Conservation (phyloP, 2,329 filamentous ascomycete genomes). For the Hypoxylon sp. region DNA sequence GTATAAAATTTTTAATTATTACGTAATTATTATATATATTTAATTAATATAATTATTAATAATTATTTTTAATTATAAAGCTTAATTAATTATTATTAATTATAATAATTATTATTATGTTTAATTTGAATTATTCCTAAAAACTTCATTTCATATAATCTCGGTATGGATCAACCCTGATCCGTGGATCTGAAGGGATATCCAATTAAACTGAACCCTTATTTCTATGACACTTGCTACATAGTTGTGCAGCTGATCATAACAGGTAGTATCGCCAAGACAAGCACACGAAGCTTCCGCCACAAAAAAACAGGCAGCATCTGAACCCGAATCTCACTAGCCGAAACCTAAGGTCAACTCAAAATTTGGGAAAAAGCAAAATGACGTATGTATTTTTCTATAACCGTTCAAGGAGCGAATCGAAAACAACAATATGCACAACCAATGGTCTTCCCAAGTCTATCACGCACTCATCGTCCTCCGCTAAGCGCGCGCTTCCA, state of each 20-base stretch:
- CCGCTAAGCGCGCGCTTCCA: neutral
- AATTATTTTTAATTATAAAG: too few species aligned
- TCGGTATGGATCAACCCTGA: too few species aligned
- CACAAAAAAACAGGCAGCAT: conserved; percentile 21
- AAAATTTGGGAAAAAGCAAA: neutral
- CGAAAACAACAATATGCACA: conserved; percentile 17
- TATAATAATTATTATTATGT: too few species aligned
- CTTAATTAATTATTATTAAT: too few species aligned
- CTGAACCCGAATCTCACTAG: neutral
- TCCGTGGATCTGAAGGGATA: too few species aligned
- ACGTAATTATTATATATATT: too few species aligned
- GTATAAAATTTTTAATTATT: too few species aligned
- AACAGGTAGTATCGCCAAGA: conserved; percentile 14
- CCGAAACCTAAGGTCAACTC: neutral
- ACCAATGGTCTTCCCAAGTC: conserved; percentile 5
- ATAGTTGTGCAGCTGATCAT: neutral
- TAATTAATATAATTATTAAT: too few species aligned
- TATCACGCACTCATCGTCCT: conserved; percentile 5
- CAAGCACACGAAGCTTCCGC: conserved; percentile 28
- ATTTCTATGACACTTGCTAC: too few species aligned
- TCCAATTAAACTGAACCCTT: too few species aligned
- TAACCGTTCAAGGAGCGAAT: conserved; percentile 14
- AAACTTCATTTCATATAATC: too few species aligned
- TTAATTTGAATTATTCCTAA: too few species aligned
- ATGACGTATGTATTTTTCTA: conserved; percentile 17